Evolutionary conservation across 2,329 filamentous ascomycete species (phyloP).

Genomic region (Grosmannia serpens): DNA sequence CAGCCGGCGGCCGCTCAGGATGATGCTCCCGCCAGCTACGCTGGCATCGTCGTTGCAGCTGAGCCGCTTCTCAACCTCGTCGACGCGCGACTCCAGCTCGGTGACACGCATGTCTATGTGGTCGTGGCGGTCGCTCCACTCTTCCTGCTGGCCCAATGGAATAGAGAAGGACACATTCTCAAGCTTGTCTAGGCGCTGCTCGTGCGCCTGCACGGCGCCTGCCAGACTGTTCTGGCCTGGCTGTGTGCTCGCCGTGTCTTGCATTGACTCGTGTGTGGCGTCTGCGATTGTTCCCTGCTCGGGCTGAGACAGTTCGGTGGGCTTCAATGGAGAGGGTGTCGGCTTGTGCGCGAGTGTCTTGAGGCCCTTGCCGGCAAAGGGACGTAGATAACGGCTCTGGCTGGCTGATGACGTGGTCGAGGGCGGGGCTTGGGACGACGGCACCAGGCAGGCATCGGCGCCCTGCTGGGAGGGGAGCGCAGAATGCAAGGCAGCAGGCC

Average conservation of each 20-base stretch:
- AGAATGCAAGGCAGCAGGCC: constrained; percentile 19
- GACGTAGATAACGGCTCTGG: constrained; percentile 37
- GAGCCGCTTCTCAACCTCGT: constrained; percentile 45
- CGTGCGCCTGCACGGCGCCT: constrained; percentile 47
- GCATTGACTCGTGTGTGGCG: background rate
- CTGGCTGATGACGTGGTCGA: constrained; percentile 38
- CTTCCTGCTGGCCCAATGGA: constrained; percentile 50
- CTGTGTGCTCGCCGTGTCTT: background rate
- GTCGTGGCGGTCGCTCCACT: constrained; percentile 57
- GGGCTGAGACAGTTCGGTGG: background rate
- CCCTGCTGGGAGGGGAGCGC: constrained; percentile 32
- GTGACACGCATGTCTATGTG: constrained; percentile 53
- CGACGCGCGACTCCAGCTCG: constrained; percentile 54
- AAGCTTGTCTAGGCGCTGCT: constrained; percentile 53
- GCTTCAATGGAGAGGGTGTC: constrained; percentile 16
- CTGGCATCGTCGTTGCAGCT: constrained; percentile 34
- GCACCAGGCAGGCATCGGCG: constrained; percentile 26
- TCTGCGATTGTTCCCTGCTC: background rate
- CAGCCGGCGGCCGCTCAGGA: constrained; percentile 18
- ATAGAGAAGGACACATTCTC: constrained; percentile 61
- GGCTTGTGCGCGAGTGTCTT: constrained; percentile 35
- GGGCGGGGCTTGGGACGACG: constrained; percentile 30
- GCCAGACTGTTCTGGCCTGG: constrained; percentile 29
- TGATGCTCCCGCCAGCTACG: constrained; percentile 20
- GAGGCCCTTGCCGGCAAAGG: constrained; percentile 44